phyloP scores from a whole-genome alignment of 225 moss, liverwort and hornwort genomes.

The Pseudoscleropodium purum region DNA sequence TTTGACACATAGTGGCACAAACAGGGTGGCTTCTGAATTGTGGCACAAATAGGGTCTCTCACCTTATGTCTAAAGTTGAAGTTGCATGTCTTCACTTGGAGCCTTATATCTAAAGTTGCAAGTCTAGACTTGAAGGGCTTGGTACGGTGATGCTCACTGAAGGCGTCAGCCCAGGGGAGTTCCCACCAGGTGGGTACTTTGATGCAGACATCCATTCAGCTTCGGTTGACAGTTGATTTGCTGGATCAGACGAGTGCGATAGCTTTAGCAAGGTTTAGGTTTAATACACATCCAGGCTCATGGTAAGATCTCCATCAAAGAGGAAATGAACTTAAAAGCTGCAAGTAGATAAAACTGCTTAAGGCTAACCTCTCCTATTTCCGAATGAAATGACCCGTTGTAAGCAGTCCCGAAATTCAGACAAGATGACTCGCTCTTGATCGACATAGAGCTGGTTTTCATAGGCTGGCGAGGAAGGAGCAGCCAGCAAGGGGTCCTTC shows the following conservation, averaged over 20 bases:
- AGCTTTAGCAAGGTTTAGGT: not conserved
- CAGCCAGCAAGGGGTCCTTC: conserved; percentile 60
- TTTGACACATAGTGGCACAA: not conserved
- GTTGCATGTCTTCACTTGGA: conserved; percentile 6
- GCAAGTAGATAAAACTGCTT: not conserved
- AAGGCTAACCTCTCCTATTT: conserved; percentile 48
- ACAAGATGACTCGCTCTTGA: conserved; percentile 64
- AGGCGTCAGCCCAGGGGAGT: not conserved
- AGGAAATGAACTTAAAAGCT: not conserved
- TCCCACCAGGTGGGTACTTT: not conserved
- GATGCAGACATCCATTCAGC: conserved; percentile 7
- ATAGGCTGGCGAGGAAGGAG: conserved; percentile 50
- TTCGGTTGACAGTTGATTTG: conserved; percentile 6
- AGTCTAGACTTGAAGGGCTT: conserved; percentile 15
- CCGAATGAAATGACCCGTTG: conserved; percentile 57
- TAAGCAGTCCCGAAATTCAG: conserved; percentile 80
- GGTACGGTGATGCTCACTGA: not conserved
- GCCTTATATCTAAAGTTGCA: conserved; percentile 3
- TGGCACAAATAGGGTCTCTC: not conserved
- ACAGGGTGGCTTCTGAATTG: not conserved
- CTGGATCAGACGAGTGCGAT: not conserved
- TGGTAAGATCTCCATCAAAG: not conserved
- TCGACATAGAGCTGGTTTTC: conserved; percentile 45
- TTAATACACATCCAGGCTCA: not conserved
- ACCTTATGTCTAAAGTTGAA: not conserved